These are phyloP conservation scores for Schoenoplectus tabernaemontani DNA, from an alignment of 202 grass and related monocot species.

Conservation along the genomic window DNA sequence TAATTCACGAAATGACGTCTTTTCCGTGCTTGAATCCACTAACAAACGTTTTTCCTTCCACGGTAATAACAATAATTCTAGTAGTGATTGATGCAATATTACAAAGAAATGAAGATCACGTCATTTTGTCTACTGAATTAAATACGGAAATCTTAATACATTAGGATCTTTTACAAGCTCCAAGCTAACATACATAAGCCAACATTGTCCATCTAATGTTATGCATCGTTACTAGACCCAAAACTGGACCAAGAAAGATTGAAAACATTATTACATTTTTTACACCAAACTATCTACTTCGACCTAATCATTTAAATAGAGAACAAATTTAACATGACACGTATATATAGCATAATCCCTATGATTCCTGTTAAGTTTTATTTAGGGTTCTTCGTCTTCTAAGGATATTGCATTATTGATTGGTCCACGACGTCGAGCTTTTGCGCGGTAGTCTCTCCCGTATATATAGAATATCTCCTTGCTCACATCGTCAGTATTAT, in stretches of 20 bases:
- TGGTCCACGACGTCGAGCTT: constrained; percentile 33
- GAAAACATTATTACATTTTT: constrained; percentile 3
- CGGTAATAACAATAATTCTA: too few species aligned
- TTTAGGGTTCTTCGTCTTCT: constrained; percentile 37
- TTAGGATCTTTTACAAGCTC: constrained; percentile 12
- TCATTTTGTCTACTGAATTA: too few species aligned
- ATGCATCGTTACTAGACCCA: constrained; percentile 8
- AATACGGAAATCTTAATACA: neutral
- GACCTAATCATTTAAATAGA: neutral
- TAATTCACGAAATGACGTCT: too few species aligned
- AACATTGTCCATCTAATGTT: constrained; percentile 5
- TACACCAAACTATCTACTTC: constrained; percentile 10
- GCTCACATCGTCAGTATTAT: constrained; percentile 17
- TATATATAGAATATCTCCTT: constrained; percentile 50
- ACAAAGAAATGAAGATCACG: neutral
- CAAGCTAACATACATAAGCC: constrained; percentile 6
- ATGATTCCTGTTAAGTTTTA: neutral
- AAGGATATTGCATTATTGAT: constrained; percentile 51
- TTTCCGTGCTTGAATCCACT: too few species aligned
- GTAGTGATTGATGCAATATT: neutral
- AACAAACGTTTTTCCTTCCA: too few species aligned
- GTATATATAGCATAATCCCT: neutral
- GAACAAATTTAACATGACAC: neutral
- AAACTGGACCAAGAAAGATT: constrained; percentile 14
- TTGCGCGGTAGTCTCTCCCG: constrained; percentile 35